Base-by-base conservation (phyloP, 345 rosid species). In the Passiflora organensis region DNA sequence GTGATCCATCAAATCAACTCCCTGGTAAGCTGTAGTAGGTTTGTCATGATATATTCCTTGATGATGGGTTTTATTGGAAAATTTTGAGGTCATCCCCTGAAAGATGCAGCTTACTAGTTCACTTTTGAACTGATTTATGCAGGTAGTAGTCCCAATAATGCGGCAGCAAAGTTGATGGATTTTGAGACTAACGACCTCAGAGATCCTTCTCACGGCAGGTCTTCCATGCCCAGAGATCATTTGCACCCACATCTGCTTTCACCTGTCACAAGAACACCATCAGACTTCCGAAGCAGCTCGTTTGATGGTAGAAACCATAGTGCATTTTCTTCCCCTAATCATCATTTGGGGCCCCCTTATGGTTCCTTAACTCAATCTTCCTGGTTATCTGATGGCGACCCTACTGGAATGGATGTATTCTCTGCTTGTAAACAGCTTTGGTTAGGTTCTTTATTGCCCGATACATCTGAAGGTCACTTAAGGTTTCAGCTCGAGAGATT, bases 371-470 rank as follows among this genome's bases (percentile, higher is more conserved):
- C 83, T 63, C 80, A 77, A 70, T 48, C 64, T 53, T 61, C 66
- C 65, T 88, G 96, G 95, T 78, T 76, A 75, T 76, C 77, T 58
- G 97, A 93, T 74, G 87, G 95, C 65, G 89, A 89, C 49, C 79
- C 84, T 45, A 64, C 78, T 48, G 73, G 91, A 51, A 60, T 78
- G 87, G 95, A 86, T 64, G 72, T 93, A 67, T 83, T 64, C 63
- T 80, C 96, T 36, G 97, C 94, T 56, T 89, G 94, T n/a, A 80
- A 74, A 63, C 87, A 84, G 73, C 81, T 93, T 22, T 89, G 94
- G 91, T 64, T 93, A 74, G 91, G 95, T 65, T 83, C 72, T 63
- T 68, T 86, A 56, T 87, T 85, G 51, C 80, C 82, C 50, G 94
- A 89, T 71, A 74, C 69, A 49, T 80, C 87, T 66, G 99, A 93